These are phyloP conservation scores for Fraxinus albicans DNA, from an alignment of 305 asterid species.

Conservation along the genomic window DNA sequence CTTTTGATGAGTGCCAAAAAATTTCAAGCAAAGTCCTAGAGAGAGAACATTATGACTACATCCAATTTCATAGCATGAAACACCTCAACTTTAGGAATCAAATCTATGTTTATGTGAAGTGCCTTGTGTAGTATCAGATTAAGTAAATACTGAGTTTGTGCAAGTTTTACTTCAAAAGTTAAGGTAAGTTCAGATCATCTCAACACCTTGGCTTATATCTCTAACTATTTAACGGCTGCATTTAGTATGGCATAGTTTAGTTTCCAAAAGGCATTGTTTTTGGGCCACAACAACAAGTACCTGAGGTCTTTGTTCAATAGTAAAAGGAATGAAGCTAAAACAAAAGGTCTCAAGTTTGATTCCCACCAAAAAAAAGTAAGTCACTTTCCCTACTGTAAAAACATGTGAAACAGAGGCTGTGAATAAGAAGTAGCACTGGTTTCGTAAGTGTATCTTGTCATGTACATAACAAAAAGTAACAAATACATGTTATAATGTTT, in stretches of 20 bases:
- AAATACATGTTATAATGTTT: neutral
- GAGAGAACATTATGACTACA: neutral
- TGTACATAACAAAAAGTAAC: neutral
- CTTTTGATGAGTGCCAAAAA: neutral
- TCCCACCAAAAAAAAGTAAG: neutral
- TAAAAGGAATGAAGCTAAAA: neutral
- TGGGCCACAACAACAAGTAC: neutral
- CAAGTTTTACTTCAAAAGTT: neutral
- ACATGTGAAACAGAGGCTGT: neutral
- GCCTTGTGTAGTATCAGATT: neutral
- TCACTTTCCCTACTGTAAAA: neutral
- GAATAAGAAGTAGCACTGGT: neutral
- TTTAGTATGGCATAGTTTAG: neutral
- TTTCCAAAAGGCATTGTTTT: neutral
- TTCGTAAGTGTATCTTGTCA: neutral
- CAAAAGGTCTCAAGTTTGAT: neutral
- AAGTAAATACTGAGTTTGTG: neutral
- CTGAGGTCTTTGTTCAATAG: neutral
- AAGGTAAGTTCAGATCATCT: neutral
- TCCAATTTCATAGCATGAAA: neutral
- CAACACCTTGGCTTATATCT: neutral
- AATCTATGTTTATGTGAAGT: neutral
- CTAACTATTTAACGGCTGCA: neutral
- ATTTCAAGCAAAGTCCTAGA: neutral
- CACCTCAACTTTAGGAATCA: neutral